Evolutionary conservation across 1,139 yeast species (phyloP), one percentile per base, ranked within the genome.

Genomic region (Saccharomyces hybrid): DNA sequence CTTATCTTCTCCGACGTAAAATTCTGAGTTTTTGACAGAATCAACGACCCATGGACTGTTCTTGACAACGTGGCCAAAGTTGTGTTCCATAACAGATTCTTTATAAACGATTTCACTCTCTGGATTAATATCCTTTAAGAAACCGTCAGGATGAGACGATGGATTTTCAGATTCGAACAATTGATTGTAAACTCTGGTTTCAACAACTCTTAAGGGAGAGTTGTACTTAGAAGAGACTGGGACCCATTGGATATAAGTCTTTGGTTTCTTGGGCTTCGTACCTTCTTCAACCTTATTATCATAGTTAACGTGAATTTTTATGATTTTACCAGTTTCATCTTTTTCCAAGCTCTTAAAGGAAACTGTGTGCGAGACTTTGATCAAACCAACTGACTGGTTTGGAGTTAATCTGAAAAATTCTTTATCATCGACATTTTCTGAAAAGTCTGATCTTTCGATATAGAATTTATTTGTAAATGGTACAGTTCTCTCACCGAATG

Each of bases 181-280:
- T 70, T 84, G 95, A 68, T 89, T 88, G 74, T 91, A 89, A 57
- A 89, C 78, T 72, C 99, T 83, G 28, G 91, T 88, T 73, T 93
- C 96, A 42, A 78, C 73, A 55, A 95, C 71, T 51, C 71, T 72
- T 27, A 85, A 76, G 5, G 90, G 90, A 6, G 89, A 83, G 50
- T 75, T 74, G 64, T 81, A 76, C 57, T 79, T 78, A 46, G 78
- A 76, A 16, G 83, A 75, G 58, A 82, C 81, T 49, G 97, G 96
- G 55, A 95, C 84, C 99, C 99, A 95, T 75, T 95, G 99, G 68
- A 95, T 90, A 69, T 78, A 95, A 1, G 99, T 90, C 79, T 91
- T 93, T 64, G 98, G 97, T 67, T 86, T 88, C 63, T 71, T 73
- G 67, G 79, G 78, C 65, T 78, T 80, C 24, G 24, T 14, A 51